Evolutionary conservation across 495 filamentous ascomycete species (phyloP), one percentile per base, ranked within the genome.

Genomic region (Talaromyces trachyspermus): DNA sequence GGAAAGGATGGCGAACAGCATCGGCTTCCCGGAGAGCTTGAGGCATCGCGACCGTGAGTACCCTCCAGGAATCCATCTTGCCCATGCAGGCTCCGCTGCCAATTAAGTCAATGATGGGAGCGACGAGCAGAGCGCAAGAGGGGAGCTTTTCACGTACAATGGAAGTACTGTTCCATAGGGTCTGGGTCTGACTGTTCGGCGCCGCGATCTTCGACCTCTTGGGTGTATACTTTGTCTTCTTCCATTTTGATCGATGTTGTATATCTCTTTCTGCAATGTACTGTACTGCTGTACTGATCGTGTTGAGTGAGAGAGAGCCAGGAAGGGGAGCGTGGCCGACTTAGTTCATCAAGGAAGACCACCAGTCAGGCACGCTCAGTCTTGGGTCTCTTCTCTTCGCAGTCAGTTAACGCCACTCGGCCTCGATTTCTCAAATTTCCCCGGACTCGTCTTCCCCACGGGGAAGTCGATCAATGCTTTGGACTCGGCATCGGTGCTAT

Each of bases 11-110:
- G 57, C 54, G 24, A 50, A 53, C 15, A 44, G 49, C 54, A 60
- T 60, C 24, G 54, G 12, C 24, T 37, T 44, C 0, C 57, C 57
- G 6, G 18, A 39, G n/a, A 60, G 36, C 19, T 51, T 60, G 20
- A 60, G 50, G 26, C 57, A 60, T 55, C 57, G 17, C 12, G 49
- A 49, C n/a, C 43, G 57, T 17, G 54, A 60, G 38, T 42, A 60
- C 33, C 57, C 54, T n/a, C 52, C 57, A 23, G 57, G 57, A 26
- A 60, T 57, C 6, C 38, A 53, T 15, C 49, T 38, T 12, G 57
- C 49, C 38, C 43, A 54, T 32, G 39, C 5, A 6, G 51, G 24
- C 23, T 57, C 54, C 37, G 43, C 51, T 57, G 40, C 37, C 37
- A 40, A 40, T 40, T n/a, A 40, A 40, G 37, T 40, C 37, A 40